A percentile compares a stretch with the other conserved stretches of the same genome.
phyloP scores from a whole-genome alignment of 495 filamentous ascomycete species.

The Penicilliopsis zonata region DNA sequence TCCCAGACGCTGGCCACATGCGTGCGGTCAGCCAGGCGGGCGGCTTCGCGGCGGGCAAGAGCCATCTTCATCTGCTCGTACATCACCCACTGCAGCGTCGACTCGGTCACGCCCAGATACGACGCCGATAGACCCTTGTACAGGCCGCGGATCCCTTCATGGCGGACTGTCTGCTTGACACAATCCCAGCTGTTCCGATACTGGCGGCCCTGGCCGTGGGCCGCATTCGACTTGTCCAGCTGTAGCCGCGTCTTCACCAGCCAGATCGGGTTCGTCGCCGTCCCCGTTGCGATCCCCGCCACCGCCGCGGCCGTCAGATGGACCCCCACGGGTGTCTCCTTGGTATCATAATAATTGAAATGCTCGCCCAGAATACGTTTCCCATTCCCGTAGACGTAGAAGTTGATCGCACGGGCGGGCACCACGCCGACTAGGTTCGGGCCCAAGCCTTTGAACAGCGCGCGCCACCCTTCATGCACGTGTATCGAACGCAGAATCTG shows the following conservation, averaged over 20 bases:
- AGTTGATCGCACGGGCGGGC: slow-evolving; percentile 46
- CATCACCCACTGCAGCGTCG: slow-evolving; percentile 45
- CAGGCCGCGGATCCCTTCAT: slow-evolving; percentile 40
- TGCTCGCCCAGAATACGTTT: slow-evolving; percentile 36
- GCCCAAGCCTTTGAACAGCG: slow-evolving; percentile 46
- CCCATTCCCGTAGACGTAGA: slow-evolving; percentile 47
- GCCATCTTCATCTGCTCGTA: slow-evolving; percentile 45
- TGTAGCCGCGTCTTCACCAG: slow-evolving; percentile 48
- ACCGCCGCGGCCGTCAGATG: slow-evolving; percentile 38
- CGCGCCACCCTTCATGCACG: slow-evolving; percentile 41
- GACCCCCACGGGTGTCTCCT: slow-evolving; percentile 32
- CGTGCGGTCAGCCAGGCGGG: slow-evolving; percentile 14
- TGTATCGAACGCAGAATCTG: slow-evolving; percentile 44
- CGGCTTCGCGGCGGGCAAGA: slow-evolving; percentile 27
- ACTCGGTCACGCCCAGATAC: slow-evolving; percentile 44
- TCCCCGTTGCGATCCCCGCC: slow-evolving; percentile 47
- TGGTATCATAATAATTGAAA: slow-evolving; percentile 27
- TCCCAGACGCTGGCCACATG: slow-evolving; percentile 29
- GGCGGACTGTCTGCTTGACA: slow-evolving; percentile 37
- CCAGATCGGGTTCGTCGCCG: slow-evolving; percentile 50
- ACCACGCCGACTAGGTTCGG: slow-evolving; percentile 47
- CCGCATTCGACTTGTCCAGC: slow-evolving; percentile 38
- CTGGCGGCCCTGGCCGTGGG: slow-evolving; percentile 27
- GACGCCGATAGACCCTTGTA: slow-evolving; percentile 44
- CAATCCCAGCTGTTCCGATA: slow-evolving; percentile 46